phyloP scores from a whole-genome alignment of 129 eudicot genomes.

The Arctium minus region DNA sequence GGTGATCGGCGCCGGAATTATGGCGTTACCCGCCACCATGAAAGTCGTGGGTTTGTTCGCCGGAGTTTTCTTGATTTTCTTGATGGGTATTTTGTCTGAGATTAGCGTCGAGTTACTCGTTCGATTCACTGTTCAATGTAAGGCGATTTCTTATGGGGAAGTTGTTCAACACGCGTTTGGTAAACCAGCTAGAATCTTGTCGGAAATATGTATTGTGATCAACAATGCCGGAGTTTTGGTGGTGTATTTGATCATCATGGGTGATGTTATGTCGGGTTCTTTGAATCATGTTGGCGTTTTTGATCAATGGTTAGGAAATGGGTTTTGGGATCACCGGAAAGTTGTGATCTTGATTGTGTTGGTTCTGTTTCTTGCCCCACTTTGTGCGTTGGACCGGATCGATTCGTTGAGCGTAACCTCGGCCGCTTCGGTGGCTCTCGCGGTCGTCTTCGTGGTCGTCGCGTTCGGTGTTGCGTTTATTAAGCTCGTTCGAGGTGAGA shows the following conservation, averaged over 20 bases:
- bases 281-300: slow-evolving; percentile 68
- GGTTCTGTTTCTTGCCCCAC: slow-evolving; percentile 67
- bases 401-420: slow-evolving; percentile 82
- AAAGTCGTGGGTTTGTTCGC: slow-evolving; percentile 67
- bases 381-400: slow-evolving; percentile 72
- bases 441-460: slow-evolving; percentile 70
- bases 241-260: slow-evolving; percentile 83
- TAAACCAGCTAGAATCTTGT: slow-evolving; percentile 53
- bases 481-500: slow-evolving; percentile 69
- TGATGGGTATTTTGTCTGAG: slow-evolving; percentile 79
- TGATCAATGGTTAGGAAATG: slow-evolving; percentile 79
- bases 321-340: slow-evolving; percentile 88
- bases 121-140: slow-evolving; percentile 65
- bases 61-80: slow-evolving; percentile 53
- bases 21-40: slow-evolving; percentile 96
- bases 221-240: slow-evolving; percentile 83
- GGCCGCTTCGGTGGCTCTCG: slow-evolving; percentile 88
- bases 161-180: slow-evolving; percentile 82
- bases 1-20: slow-evolving; percentile 91
- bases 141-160: slow-evolving; percentile 77
- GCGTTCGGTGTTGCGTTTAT: slow-evolving; percentile 56
- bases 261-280: slow-evolving; percentile 93
- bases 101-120: slow-evolving; percentile 73
- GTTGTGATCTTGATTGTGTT: slow-evolving; percentile 53
- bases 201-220: slow-evolving; percentile 69